Evolutionary conservation across 73 alveolate species (phyloP).

Genomic region (Stentor coeruleus): DNA sequence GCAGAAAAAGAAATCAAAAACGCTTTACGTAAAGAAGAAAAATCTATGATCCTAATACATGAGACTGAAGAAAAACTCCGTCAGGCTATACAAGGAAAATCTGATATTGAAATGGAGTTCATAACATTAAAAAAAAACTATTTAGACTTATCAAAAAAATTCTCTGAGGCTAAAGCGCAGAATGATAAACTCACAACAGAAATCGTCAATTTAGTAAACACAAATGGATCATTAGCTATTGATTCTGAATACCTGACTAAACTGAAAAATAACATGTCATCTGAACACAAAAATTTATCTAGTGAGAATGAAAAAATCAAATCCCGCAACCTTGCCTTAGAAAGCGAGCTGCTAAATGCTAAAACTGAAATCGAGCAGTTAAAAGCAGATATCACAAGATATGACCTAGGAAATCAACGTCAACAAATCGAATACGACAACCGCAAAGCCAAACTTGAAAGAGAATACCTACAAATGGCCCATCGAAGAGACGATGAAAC

Average conservation of each 20-base stretch:
- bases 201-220: slow-evolving; percentile 74
- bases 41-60: slow-evolving; percentile 57
- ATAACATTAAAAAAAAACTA: slow-evolving; percentile 91
- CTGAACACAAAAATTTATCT: not conserved
- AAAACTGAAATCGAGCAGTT: slow-evolving; percentile 82
- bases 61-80: slow-evolving; percentile 69
- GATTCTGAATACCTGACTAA: slow-evolving; percentile 47
- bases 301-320: slow-evolving; percentile 62
- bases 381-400: slow-evolving; percentile 66
- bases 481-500: slow-evolving; percentile 48
- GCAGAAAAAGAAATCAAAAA: slow-evolving; percentile 93
- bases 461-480: slow-evolving; percentile 64
- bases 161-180: slow-evolving; percentile 81
- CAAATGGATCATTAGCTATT: slow-evolving; percentile 63
- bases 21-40: slow-evolving; percentile 78
- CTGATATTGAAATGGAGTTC: slow-evolving; percentile 79
- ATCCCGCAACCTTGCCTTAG: slow-evolving; percentile 45
- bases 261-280: not conserved
- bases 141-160: slow-evolving; percentile 73
- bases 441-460: slow-evolving; percentile 68
- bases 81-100: slow-evolving; percentile 67
- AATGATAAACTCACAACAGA: slow-evolving; percentile 84
- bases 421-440: slow-evolving; percentile 64
- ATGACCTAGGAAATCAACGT: slow-evolving; percentile 59
- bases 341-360: slow-evolving; percentile 70